Base-by-base conservation (phyloP, 176 grass and related monocot genomes). In the Avena eriantha region DNA sequence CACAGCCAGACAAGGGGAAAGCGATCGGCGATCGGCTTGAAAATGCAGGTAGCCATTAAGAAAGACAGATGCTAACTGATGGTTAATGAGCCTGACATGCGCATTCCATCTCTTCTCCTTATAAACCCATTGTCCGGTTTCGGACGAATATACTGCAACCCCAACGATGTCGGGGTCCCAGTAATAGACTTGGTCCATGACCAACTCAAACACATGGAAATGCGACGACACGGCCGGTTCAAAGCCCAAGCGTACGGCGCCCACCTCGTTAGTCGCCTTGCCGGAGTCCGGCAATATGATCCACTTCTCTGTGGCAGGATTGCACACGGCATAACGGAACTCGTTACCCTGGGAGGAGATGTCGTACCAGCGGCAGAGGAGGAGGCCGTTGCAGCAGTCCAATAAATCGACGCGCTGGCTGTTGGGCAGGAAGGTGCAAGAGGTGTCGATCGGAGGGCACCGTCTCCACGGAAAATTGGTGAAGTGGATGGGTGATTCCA, bases 41-140 rank as follows among this genome's bases (percentile, higher is more conserved):
- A 79, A 35, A 70, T 86, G 76, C n/a, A 86, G 58, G 58, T 24
- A 24, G 8, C 84, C 63, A 43, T 79, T 45, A 50, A 86, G 45
- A 69, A 86, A 79, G 11, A 86, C 63, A 59, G 47, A 31, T 17
- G 14, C 29, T 17, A 7, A 67, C 13, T 3, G 64, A 34, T 16
- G 64, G 18, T 43, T 3, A 35, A 18, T 35, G 23, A 55, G 48
- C 0, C 0, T 11, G 1, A 16, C 46, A 16, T 5, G 15, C 4
- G 1, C 21, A 7, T n/a, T 4, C 84, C 76, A 86, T 41, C 76
- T 50, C 19, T 16, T 33, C 2, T 13, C 50, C 48, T 11, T 54
- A 17, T 54, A 26, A 68, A 12, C 15, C 83, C 84, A 86, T 16
- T 29, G 15, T 8, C 63, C 63, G 0, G 61, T 71, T 65, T 59